These are phyloP conservation scores for Fragosphaeria purpurea DNA, from an alignment of 2,329 filamentous ascomycete species.

Conservation along the genomic window DNA sequence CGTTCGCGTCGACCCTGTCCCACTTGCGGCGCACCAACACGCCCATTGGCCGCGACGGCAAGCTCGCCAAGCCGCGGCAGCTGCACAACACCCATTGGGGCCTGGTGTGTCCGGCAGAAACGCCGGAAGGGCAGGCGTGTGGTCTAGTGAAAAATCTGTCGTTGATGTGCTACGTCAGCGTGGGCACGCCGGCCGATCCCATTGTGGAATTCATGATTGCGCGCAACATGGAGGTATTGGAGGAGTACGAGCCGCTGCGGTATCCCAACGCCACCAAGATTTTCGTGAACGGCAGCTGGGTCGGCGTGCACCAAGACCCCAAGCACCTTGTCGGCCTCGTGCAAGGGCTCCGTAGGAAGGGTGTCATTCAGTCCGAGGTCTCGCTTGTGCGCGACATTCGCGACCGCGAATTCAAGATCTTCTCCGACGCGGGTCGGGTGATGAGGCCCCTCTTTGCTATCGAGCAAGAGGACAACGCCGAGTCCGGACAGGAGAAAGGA, in stretches of 20 bases:
- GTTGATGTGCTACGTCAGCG: constrained; percentile 96
- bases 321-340: constrained; percentile 74
- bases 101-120: constrained; percentile 92
- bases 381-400: constrained; percentile 93
- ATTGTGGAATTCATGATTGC: constrained; percentile 94
- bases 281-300: constrained; percentile 97
- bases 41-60: constrained; percentile 92
- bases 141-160: constrained; percentile 96
- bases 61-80: constrained; percentile 94
- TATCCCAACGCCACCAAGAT: constrained; percentile 94
- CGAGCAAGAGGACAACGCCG: constrained; percentile 71
- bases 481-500: constrained; percentile 49
- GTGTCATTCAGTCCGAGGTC: constrained; percentile 82
- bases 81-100: constrained; percentile 99
- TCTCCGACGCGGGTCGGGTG: constrained; percentile 91
- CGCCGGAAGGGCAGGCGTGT: constrained; percentile 95
- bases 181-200: constrained; percentile 82
- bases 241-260: constrained; percentile 80
- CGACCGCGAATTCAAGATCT: constrained; percentile 96
- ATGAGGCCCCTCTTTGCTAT: constrained; percentile 90
- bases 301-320: constrained; percentile 86
- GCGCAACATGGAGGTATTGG: constrained; percentile 88
- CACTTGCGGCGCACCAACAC: constrained; percentile 97
- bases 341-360: constrained; percentile 65
- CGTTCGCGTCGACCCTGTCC: constrained; percentile 90